Evolutionary conservation across 352 stramenopile species (phyloP).

Genomic region (Globisporangium okanoganense): DNA sequence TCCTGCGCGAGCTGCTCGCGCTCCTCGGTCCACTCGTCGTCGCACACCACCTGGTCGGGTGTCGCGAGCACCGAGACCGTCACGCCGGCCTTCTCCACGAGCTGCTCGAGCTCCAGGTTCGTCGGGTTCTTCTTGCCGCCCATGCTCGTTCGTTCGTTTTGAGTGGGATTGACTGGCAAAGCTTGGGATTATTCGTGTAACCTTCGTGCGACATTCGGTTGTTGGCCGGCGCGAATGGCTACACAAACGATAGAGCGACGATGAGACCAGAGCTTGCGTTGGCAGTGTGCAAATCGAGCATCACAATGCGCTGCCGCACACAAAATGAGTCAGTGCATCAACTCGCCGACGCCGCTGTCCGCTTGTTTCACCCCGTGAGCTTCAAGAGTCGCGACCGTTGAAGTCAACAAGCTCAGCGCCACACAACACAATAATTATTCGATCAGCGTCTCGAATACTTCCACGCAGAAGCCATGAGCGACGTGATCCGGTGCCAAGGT

Average conservation of each 20-base stretch:
- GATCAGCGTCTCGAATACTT: too few relatives aligned
- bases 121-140: slow-evolving; percentile 45
- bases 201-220: slow-evolving; percentile 22
- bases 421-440: too few relatives aligned
- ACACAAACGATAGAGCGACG: neutral
- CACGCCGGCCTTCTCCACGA: slow-evolving; percentile 73
- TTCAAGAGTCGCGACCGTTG: slow-evolving; percentile 3
- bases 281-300: too few relatives aligned
- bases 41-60: slow-evolving; percentile 56
- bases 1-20: slow-evolving; percentile 65
- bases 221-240: neutral
- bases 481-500: slow-evolving; percentile 54
- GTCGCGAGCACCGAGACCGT: slow-evolving; percentile 63
- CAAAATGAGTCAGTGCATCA: neutral
- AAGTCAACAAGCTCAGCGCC: neutral
- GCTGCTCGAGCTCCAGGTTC: slow-evolving; percentile 72
- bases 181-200: slow-evolving; percentile 6
- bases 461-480: slow-evolving; percentile 16
- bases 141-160: slow-evolving; percentile 24
- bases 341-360: neutral
- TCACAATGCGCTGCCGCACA: too few relatives aligned
- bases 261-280: too few relatives aligned
- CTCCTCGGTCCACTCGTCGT: slow-evolving; percentile 83
- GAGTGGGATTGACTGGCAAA: slow-evolving; percentile 1
- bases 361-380: neutral